These are phyloP conservation scores for Pleoardoris graminearum DNA, from an alignment of 2,329 filamentous ascomycete species.

Conservation along the genomic window DNA sequence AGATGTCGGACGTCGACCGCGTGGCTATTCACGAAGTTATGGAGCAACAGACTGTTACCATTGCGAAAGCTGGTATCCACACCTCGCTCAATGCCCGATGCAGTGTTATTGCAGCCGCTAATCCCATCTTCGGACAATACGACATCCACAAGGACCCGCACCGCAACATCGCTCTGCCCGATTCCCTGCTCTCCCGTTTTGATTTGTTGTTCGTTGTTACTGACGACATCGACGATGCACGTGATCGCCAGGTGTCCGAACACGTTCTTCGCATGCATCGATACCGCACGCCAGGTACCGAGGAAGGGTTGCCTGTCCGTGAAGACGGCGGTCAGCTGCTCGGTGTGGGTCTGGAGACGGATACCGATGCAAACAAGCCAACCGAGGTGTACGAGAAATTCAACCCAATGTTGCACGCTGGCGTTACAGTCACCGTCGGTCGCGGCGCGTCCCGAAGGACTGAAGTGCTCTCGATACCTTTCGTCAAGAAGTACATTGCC, in stretches of 20 bases:
- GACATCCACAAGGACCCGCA: conserved; percentile 98
- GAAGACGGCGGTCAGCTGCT: conserved; percentile 84
- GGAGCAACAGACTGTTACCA: conserved; percentile 99
- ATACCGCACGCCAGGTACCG: conserved; percentile 87
- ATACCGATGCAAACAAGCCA: conserved; percentile 71
- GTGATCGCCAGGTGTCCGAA: conserved; percentile 89
- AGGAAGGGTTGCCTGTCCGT: conserved; percentile 91
- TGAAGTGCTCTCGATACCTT: conserved; percentile 92
- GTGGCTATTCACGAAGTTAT: conserved; percentile 99
- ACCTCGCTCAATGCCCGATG: conserved; percentile 96
- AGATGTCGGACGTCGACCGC: conserved; percentile 98
- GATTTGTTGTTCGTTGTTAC: conserved; percentile 97
- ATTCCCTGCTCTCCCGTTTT: conserved; percentile 96
- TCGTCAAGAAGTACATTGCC: conserved; percentile 99
- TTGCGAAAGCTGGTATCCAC: conserved; percentile 97
- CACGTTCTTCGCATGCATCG: conserved; percentile 97
- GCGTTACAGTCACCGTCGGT: conserved; percentile 76
- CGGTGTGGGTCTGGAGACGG: conserved; percentile 80
- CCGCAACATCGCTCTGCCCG: conserved; percentile 95
- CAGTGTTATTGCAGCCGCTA: conserved; percentile 93
- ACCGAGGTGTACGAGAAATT: conserved; percentile 96
- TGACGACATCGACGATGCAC: conserved; percentile 93
- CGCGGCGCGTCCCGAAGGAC: conserved; percentile 75
- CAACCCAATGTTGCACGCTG: conserved; percentile 92
- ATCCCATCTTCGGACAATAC: conserved; percentile 97